Percentiles rank a stretch among this genome's conserved stretches.
phyloP scores from a whole-genome alignment of 495 filamentous ascomycete genomes.

The Glarea lozoyensis region DNA sequence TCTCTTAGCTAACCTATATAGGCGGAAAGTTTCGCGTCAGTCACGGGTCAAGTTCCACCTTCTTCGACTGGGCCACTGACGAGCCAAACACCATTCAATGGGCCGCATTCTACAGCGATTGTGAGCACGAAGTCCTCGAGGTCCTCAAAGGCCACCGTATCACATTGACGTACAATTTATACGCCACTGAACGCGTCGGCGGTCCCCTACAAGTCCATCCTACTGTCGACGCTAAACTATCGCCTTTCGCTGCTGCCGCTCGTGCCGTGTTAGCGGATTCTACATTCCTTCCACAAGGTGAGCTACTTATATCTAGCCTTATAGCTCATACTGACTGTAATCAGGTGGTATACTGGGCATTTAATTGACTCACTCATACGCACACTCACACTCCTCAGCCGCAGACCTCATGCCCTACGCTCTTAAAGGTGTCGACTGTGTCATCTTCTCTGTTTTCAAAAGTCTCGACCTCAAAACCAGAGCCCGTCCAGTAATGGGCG shows the following conservation, averaged over 20 bases:
- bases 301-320: neutral
- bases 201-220: slow-evolving; percentile 2
- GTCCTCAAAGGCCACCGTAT: slow-evolving; percentile 42
- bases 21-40: slow-evolving; percentile 27
- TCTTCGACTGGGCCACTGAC: slow-evolving; percentile 33
- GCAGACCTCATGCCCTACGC: slow-evolving; percentile 10
- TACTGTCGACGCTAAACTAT: neutral
- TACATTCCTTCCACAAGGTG: neutral
- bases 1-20: slow-evolving; percentile 15
- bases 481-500: too few species aligned
- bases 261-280: neutral
- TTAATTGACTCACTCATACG: slow-evolving; percentile 29
- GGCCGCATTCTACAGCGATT: slow-evolving; percentile 56
- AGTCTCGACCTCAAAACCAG: too few species aligned
- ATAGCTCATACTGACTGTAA: neutral
- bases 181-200: slow-evolving; percentile 19
- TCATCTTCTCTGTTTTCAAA: slow-evolving; percentile 10
- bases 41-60: slow-evolving; percentile 25
- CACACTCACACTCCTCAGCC: slow-evolving; percentile 15
- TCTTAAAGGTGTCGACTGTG: slow-evolving; percentile 22
- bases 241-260: neutral
- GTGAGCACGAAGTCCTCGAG: slow-evolving; percentile 50
- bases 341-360: slow-evolving; percentile 20
- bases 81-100: slow-evolving; percentile 32
- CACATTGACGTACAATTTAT: slow-evolving; percentile 54